Conservation (phyloP, 2,329 filamentous ascomycete genomes). For the Byssothecium circinans region DNA sequence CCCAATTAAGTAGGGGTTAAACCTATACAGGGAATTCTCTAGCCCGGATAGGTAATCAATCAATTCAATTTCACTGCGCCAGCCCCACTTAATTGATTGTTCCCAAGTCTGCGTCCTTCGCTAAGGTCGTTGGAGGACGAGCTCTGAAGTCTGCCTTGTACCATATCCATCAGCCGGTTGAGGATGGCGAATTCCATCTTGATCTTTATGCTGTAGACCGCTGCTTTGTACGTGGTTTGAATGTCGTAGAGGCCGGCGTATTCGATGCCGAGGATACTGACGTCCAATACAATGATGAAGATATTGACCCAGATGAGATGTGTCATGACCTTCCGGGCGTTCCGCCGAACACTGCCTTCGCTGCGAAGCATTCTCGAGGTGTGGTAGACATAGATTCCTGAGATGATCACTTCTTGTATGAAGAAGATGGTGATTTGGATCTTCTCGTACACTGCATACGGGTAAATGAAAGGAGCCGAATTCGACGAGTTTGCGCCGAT, state of each 20-base stretch:
- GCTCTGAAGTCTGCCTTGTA: slow-evolving; percentile 15
- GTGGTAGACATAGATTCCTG: slow-evolving; percentile 54
- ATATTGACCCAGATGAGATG: slow-evolving; percentile 42
- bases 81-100: too few relatives aligned
- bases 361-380: slow-evolving; percentile 47
- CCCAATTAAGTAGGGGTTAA: too few relatives aligned
- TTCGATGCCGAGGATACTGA: slow-evolving; percentile 43
- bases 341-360: slow-evolving; percentile 9
- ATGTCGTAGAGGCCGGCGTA: slow-evolving; percentile 43
- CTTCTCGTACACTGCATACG: slow-evolving; percentile 38
- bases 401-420: slow-evolving; percentile 40
- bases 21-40: too few relatives aligned
- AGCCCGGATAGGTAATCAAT: too few relatives aligned
- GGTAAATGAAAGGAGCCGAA: slow-evolving; percentile 8
- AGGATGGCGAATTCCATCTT: slow-evolving; percentile 58
- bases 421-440: slow-evolving; percentile 46
- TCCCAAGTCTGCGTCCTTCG: too few relatives aligned
- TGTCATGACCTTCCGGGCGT: slow-evolving; percentile 14
- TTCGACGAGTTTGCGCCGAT: slow-evolving; percentile 49
- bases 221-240: slow-evolving; percentile 42
- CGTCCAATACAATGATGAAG: slow-evolving; percentile 43
- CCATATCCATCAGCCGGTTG: slow-evolving; percentile 31
- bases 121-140: slow-evolving; percentile 4
- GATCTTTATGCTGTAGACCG: slow-evolving; percentile 49
- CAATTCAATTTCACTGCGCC: too few relatives aligned